These are phyloP conservation scores for Coniella lustricola DNA, from an alignment of 2,329 filamentous ascomycete genomes.

Conservation along the genomic window DNA sequence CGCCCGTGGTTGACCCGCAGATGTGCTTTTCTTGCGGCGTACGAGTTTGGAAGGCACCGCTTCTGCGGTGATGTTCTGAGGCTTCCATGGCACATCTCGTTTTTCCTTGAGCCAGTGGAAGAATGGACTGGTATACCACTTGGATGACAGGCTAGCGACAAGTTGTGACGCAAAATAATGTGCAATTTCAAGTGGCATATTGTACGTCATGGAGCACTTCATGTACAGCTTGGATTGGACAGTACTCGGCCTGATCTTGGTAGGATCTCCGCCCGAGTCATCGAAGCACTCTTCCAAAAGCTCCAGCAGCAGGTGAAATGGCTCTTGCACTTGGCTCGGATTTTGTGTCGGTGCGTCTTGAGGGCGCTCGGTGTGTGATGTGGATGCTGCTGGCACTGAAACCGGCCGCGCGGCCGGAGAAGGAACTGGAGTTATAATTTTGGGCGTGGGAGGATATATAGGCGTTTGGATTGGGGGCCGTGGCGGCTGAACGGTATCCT, in stretches of 20 bases:
- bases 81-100: conserved; percentile 23
- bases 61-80: conserved; percentile 20
- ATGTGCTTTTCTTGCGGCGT: conserved; percentile 18
- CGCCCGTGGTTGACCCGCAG: background rate
- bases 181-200: conserved; percentile 31
- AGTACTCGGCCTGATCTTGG: conserved; percentile 22
- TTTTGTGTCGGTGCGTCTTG: no score
- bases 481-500: conserved; percentile 18
- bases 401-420: background rate
- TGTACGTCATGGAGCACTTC: conserved; percentile 36
- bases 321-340: conserved; percentile 8
- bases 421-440: background rate
- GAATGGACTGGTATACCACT: conserved; percentile 27
- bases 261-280: conserved; percentile 25
- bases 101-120: conserved; percentile 28
- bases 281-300: conserved; percentile 22
- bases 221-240: conserved; percentile 29
- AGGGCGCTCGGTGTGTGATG: no score
- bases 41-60: conserved; percentile 20
- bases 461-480: conserved; percentile 14
- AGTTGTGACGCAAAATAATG: conserved; percentile 38
- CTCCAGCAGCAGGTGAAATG: conserved; percentile 11
- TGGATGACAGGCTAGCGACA: conserved; percentile 26
- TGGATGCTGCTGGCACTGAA: no score
- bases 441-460: conserved; percentile 2